Percentiles rank a stretch among this genome's conserved stretches.
Evolutionary conservation across 371 early-diverging fungal genomes (phyloP).

Genomic region (Sporodiniella umbellata): DNA sequence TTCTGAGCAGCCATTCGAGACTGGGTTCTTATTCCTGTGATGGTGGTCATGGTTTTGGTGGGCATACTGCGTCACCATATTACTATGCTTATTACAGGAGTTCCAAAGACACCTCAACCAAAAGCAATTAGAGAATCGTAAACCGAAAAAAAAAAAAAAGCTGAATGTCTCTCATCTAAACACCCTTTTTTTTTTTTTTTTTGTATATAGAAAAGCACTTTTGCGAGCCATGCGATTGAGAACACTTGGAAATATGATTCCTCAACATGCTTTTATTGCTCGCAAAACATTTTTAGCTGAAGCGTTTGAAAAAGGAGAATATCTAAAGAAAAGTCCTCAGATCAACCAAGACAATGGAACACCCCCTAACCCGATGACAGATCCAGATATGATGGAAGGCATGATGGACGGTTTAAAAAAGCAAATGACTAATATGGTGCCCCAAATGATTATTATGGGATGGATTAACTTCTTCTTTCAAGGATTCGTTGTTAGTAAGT

Average conservation of each 20-base stretch:
- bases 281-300: slow-evolving; percentile 70
- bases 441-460: slow-evolving; percentile 97
- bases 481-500: slow-evolving; percentile 91
- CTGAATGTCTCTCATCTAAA: neutral
- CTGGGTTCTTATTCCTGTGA: slow-evolving; percentile 96
- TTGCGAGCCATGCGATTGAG: slow-evolving; percentile 72
- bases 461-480: slow-evolving; percentile 98
- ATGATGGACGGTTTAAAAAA: slow-evolving; percentile 98
- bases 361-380: slow-evolving; percentile 80
- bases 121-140: slow-evolving; percentile 80
- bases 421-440: slow-evolving; percentile 93
- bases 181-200: neutral
- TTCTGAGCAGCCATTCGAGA: slow-evolving; percentile 69
- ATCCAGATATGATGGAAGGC: slow-evolving; percentile 90
- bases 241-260: slow-evolving; percentile 65
- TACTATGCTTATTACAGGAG: slow-evolving; percentile 78
- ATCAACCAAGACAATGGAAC: slow-evolving; percentile 54
- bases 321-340: slow-evolving; percentile 70
- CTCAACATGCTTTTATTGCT: slow-evolving; percentile 65
- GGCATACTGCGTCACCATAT: slow-evolving; percentile 89
- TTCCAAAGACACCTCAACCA: slow-evolving; percentile 72
- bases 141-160: slow-evolving; percentile 4
- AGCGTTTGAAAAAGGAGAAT: slow-evolving; percentile 80
- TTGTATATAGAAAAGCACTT: slow-evolving; percentile 63
- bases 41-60: slow-evolving; percentile 95